Percentiles rank a stretch among this genome's conserved stretches.
Evolutionary conservation across 495 filamentous ascomycete species (phyloP).

Genomic region (Xanthoparmelia taractica): DNA sequence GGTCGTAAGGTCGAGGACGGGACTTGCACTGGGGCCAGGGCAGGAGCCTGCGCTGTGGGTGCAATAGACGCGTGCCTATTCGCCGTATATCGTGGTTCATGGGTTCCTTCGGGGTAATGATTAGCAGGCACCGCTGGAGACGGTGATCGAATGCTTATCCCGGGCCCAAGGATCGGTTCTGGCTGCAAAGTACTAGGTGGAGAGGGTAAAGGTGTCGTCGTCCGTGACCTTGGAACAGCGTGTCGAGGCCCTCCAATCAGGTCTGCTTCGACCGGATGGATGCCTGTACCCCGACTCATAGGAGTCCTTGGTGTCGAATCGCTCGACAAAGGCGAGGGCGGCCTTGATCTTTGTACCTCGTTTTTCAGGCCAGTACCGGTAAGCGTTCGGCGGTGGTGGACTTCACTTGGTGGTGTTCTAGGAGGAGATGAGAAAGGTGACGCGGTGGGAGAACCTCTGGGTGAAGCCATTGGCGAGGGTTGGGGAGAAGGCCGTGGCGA

Average conservation of each 20-base stretch:
- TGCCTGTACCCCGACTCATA: constrained; percentile 2
- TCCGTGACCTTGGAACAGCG: constrained; percentile 12
- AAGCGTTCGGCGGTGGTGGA: constrained; percentile 6
- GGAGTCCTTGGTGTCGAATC: constrained; percentile 1
- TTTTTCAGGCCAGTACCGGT: constrained; percentile 17
- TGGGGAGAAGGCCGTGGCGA: constrained; percentile 15
- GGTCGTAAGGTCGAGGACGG: constrained; percentile 8
- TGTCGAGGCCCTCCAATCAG: constrained; percentile 10
- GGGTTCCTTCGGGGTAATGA: neutral
- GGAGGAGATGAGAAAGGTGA: constrained; percentile 25
- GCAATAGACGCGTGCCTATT: constrained; percentile 1
- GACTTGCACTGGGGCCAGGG: neutral
- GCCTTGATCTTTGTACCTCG: constrained; percentile 18
- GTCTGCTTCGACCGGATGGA: constrained; percentile 12
- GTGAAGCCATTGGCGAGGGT: constrained; percentile 11
- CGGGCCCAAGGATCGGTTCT: constrained; percentile 11
- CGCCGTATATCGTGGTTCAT: neutral
- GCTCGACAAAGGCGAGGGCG: constrained; percentile 18
- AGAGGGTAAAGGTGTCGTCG: constrained; percentile 16
- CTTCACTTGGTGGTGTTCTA: constrained; percentile 20
- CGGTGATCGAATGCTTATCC: constrained; percentile 21
- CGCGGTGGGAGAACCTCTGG: constrained; percentile 18
- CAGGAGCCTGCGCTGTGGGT: neutral
- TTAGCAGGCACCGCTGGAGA: constrained; percentile 11
- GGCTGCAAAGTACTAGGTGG: constrained; percentile 2